phyloP scores from a whole-genome alignment of 495 filamentous ascomycete species.

The Lophium mytilinum region DNA sequence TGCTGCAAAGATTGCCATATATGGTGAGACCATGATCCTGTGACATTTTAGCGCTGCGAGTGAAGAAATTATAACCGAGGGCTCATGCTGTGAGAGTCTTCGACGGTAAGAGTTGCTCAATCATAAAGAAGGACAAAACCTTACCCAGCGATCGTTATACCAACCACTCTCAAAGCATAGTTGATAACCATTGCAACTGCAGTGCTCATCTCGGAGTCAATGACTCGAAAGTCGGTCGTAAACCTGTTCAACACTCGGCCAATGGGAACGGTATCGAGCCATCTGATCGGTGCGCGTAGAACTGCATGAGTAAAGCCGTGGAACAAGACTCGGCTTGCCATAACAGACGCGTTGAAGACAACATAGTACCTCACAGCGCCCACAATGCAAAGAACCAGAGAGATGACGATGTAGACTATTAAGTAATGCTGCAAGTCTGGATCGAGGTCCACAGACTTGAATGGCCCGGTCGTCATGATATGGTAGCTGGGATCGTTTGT shows the following conservation, averaged over 20 bases:
- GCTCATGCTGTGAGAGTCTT: background rate
- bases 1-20: slow-evolving; percentile 50
- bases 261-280: slow-evolving; percentile 74
- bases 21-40: slow-evolving; percentile 50
- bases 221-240: slow-evolving; percentile 62
- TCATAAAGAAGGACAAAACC: background rate
- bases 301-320: slow-evolving; percentile 54
- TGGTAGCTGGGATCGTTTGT: background rate
- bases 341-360: slow-evolving; percentile 51
- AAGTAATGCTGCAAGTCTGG: slow-evolving; percentile 53
- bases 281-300: slow-evolving; percentile 61
- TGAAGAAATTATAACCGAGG: background rate
- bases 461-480: background rate
- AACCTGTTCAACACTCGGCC: slow-evolving; percentile 76
- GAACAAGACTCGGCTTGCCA: slow-evolving; percentile 58
- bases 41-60: background rate
- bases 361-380: slow-evolving; percentile 51
- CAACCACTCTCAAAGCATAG: background rate
- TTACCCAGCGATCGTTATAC: slow-evolving; percentile 49
- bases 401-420: slow-evolving; percentile 56
- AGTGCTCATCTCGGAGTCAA: background rate
- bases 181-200: background rate
- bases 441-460: background rate
- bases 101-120: background rate
- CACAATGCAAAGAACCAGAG: slow-evolving; percentile 45